Evolutionary conservation across 2,329 filamentous ascomycete species (phyloP).

Genomic region (Colletotrichum paranaense): DNA sequence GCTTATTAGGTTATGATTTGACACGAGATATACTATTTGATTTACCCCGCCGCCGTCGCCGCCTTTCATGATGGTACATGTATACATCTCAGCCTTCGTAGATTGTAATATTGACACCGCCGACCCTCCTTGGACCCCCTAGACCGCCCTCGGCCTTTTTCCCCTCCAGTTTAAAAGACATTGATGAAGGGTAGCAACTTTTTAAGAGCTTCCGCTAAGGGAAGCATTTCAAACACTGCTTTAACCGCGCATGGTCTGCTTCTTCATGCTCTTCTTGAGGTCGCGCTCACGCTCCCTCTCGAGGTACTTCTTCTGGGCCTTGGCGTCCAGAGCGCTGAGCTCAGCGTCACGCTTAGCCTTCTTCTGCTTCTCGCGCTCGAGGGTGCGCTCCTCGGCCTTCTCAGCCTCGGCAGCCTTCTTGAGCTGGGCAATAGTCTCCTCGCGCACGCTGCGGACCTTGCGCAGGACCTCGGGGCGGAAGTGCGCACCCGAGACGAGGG

Average conservation of each 20-base stretch:
- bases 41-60: neutral
- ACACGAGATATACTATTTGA: conserved; percentile 21
- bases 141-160: neutral
- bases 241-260: conserved; percentile 64
- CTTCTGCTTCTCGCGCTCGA: conserved; percentile 79
- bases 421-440: conserved; percentile 83
- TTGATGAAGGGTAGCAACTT: neutral
- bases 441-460: conserved; percentile 84
- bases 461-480: conserved; percentile 92
- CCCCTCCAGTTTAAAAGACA: neutral
- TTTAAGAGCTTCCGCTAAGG: neutral
- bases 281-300: conserved; percentile 85
- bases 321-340: conserved; percentile 80
- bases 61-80: conserved; percentile 18
- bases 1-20: conserved; percentile 28
- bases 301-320: conserved; percentile 87
- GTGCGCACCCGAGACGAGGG: conserved; percentile 79
- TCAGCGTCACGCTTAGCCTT: conserved; percentile 92
- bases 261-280: conserved; percentile 65
- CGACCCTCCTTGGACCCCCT: neutral
- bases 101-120: conserved; percentile 27
- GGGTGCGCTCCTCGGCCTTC: conserved; percentile 81
- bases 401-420: conserved; percentile 82
- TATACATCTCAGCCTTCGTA: conserved; percentile 23
- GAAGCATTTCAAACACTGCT: neutral